phyloP scores from a whole-genome alignment of 805 yeast species.

The Lipomyces lipofer region DNA sequence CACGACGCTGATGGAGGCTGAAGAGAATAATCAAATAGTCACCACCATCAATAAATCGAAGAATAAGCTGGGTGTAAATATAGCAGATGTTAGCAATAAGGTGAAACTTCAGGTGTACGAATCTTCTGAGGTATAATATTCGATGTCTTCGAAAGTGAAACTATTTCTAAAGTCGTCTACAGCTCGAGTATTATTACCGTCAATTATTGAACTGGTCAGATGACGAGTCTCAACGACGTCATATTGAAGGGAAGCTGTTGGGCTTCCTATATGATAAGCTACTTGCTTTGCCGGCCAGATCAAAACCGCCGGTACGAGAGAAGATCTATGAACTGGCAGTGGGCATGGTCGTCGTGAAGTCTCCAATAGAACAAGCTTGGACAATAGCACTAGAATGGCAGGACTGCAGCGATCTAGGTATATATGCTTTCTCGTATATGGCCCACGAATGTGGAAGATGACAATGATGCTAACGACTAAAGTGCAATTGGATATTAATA shows the following conservation, averaged over 20 bases:
- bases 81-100: constrained; percentile 37
- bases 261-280: constrained; percentile 58
- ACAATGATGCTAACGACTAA: too few species aligned
- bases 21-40: constrained; percentile 33
- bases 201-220: constrained; percentile 57
- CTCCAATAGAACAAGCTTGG: constrained; percentile 69
- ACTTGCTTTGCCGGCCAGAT: constrained; percentile 50
- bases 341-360: constrained; percentile 68
- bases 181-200: constrained; percentile 54
- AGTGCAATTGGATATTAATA: constrained; percentile 51
- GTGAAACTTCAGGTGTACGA: constrained; percentile 51
- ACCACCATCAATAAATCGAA: constrained; percentile 31
- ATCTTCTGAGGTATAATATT: constrained; percentile 47
- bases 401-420: constrained; percentile 54
- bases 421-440: too few species aligned
- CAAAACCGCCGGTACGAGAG: constrained; percentile 44
- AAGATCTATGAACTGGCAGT: constrained; percentile 59
- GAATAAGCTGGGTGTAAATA: constrained; percentile 33
- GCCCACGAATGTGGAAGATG: too few species aligned
- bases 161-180: too few species aligned
- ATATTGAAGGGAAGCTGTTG: constrained; percentile 60
- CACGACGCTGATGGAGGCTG: constrained; percentile 43
- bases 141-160: too few species aligned
- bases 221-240: constrained; percentile 61
- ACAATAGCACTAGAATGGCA: constrained; percentile 68